A percentile compares a stretch with the other conserved stretches of the same genome.
Conservation (phyloP, 2,329 filamentous ascomycete species). For the Aspergillus fijiensis region DNA sequence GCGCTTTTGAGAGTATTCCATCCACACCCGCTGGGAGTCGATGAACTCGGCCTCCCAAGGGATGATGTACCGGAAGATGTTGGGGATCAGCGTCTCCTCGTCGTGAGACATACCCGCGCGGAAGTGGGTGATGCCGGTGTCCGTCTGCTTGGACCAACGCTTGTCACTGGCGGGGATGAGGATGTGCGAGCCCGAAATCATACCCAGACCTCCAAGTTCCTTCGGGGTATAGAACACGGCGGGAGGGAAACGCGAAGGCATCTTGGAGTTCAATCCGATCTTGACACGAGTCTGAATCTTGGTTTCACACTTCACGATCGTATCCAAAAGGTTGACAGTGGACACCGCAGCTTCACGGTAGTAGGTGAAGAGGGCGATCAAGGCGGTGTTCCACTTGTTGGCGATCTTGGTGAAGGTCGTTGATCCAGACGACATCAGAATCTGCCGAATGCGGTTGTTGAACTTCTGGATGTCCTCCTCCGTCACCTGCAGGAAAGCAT, state of each 20-base stretch:
- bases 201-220: constrained; percentile 91
- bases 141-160: constrained; percentile 97
- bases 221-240: constrained; percentile 99
- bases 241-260: constrained; percentile 97
- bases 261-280: constrained; percentile 98
- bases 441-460: constrained; percentile 97
- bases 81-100: constrained; percentile 95
- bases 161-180: constrained; percentile 97
- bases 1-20: constrained; percentile 97
- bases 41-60: constrained; percentile 99
- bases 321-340: constrained; percentile 89
- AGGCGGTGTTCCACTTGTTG: constrained; percentile 98
- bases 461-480: constrained; percentile 98
- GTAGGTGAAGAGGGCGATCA: constrained; percentile 97
- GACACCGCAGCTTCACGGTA: constrained; percentile 97
- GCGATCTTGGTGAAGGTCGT: constrained; percentile 99
- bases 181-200: constrained; percentile 99
- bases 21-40: constrained; percentile 98
- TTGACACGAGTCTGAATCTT: constrained; percentile 99
- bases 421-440: constrained; percentile 98
- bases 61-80: constrained; percentile 99
- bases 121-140: constrained; percentile 95
- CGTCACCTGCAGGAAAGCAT: constrained; percentile 95
- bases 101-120: constrained; percentile 97
- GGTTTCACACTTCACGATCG: constrained; percentile 98